These are phyloP conservation scores for Eimeria sp. DNA, from an alignment of 169 alveolate species.

Conservation along the genomic window DNA sequence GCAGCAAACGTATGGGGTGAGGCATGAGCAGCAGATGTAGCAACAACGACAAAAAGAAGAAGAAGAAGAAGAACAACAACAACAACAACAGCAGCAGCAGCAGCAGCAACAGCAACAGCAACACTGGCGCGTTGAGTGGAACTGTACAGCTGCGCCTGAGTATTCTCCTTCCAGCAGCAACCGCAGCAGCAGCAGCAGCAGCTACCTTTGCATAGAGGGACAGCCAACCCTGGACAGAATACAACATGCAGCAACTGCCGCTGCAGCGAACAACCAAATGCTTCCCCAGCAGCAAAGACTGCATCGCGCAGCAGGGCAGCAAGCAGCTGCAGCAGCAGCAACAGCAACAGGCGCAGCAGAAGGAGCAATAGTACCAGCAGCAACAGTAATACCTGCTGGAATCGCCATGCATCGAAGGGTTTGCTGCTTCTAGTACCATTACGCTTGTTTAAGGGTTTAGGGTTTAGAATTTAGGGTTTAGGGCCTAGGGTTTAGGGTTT, in stretches of 20 bases:
- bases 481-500: neutral
- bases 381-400: neutral
- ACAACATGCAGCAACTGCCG: slow-evolving; percentile 23
- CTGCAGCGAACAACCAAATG: neutral
- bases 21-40: neutral
- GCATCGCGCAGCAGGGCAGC: neutral
- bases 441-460: neutral
- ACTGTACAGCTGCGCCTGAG: too few relatives aligned
- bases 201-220: neutral
- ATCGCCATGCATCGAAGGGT: neutral
- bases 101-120: slow-evolving; percentile 38
- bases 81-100: slow-evolving; percentile 9
- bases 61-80: neutral
- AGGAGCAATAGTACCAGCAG: neutral
- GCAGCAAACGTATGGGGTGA: neutral
- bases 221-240: slow-evolving; percentile 32
- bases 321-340: slow-evolving; percentile 7
- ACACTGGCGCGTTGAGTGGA: neutral
- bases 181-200: slow-evolving; percentile 3
- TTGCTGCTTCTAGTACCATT: neutral
- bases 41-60: neutral
- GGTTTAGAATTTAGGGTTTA: neutral
- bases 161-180: neutral
- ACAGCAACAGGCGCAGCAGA: neutral
- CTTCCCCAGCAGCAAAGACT: slow-evolving; percentile 19